A percentile compares a stretch with the other conserved stretches of the same genome.
Evolutionary conservation across 768 basidiomycete genomes (phyloP).

Genomic region (Phanerochaete carnosa): DNA sequence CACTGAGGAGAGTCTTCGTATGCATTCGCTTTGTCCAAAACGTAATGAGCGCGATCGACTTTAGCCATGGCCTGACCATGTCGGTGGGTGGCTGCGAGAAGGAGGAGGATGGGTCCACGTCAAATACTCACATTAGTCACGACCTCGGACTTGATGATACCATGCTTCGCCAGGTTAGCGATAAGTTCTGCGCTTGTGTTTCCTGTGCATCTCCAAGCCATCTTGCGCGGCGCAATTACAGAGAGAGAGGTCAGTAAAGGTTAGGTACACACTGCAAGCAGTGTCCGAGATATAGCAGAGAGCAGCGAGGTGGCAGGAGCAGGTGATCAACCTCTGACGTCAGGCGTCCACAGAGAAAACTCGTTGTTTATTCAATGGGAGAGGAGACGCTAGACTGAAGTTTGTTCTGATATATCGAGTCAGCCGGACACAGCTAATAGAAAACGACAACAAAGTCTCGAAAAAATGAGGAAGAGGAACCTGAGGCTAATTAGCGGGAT

Average conservation of each 20-base stretch:
- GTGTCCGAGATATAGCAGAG: not conserved
- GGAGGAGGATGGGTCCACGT: not conserved
- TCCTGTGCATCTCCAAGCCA: constrained; percentile 85
- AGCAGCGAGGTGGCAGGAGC: not conserved
- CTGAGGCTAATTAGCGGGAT: not conserved
- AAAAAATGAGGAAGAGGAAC: not conserved
- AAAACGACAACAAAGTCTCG: not conserved
- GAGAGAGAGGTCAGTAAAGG: not conserved
- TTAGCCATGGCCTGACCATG: constrained; percentile 39
- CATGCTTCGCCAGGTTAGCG: constrained; percentile 52
- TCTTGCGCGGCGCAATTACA: no score
- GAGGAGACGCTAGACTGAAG: no score
- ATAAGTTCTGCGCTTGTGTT: constrained; percentile 71
- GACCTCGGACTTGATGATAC: constrained; percentile 53
- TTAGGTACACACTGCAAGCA: not conserved
- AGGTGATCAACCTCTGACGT: not conserved
- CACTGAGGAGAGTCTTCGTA: constrained; percentile 53
- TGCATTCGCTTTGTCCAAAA: constrained; percentile 32
- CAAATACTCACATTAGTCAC: constrained; percentile 49
- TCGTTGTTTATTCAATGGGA: not conserved
- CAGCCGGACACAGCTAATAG: not conserved
- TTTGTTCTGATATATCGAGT: no score
- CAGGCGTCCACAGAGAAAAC: not conserved
- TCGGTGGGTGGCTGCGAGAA: not conserved
- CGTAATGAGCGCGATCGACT: constrained; percentile 47